Percentiles rank a stretch among this genome's conserved stretches.
Evolutionary conservation across 345 rosid genomes (phyloP).

Genomic region (Heritiera fomes): DNA sequence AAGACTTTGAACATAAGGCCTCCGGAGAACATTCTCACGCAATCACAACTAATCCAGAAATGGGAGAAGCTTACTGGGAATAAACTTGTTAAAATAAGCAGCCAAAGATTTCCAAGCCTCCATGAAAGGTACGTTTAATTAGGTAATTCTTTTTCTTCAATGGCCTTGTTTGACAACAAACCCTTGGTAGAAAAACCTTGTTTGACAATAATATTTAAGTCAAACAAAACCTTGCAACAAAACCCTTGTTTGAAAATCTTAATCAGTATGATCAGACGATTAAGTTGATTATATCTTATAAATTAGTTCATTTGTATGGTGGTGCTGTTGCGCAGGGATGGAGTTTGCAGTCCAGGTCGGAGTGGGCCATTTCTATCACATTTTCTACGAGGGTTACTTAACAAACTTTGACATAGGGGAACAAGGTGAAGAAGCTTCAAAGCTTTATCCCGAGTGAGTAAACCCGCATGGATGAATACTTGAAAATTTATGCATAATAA

Average conservation of each 20-base stretch:
- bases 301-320: no score
- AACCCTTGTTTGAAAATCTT: no score
- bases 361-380: conserved; percentile 78
- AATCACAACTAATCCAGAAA: conserved; percentile 47
- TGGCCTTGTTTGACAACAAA: background rate
- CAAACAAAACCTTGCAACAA: no score
- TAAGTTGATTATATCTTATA: no score
- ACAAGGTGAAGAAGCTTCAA: conserved; percentile 70
- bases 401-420: conserved; percentile 68
- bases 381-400: conserved; percentile 81
- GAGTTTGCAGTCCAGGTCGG: conserved; percentile 63
- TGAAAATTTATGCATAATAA: conserved; percentile 38
- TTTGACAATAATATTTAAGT: no score
- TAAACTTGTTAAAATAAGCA: conserved; percentile 41
- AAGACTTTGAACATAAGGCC: conserved; percentile 64
- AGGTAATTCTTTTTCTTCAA: background rate
- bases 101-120: conserved; percentile 56
- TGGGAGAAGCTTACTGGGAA: conserved; percentile 74
- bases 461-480: conserved; percentile 64
- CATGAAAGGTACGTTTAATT: conserved; percentile 47
- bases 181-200: background rate
- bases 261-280: no score
- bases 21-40: conserved; percentile 59
- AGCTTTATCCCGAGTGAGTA: conserved; percentile 70
- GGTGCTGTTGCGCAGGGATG: conserved; percentile 36